Evolutionary conservation across 352 stramenopile genomes (phyloP).

Genomic region (Phytophthora hybrid): DNA sequence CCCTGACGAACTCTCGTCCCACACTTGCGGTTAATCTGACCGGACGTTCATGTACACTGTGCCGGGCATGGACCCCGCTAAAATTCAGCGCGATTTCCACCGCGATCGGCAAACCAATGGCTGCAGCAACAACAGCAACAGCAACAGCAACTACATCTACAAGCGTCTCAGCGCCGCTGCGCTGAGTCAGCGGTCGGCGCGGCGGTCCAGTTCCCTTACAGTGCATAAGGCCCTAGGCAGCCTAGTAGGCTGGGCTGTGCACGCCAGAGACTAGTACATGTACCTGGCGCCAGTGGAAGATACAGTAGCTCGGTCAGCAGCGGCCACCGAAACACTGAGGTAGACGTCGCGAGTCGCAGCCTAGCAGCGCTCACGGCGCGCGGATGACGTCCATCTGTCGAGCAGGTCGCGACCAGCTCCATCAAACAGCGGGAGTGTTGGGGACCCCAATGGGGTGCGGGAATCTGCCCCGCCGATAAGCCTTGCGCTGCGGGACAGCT

Average conservation of each 20-base stretch:
- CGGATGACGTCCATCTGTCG: neutral
- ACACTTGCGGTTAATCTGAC: neutral
- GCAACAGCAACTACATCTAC: too few species aligned
- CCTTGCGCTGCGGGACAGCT: neutral
- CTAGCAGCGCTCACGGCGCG: neutral
- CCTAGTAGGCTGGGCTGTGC: too few species aligned
- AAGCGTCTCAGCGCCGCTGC: too few species aligned
- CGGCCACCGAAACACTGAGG: neutral
- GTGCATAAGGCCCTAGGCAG: neutral
- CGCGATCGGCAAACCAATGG: slow-evolving; percentile 9
- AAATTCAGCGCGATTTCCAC: slow-evolving; percentile 12
- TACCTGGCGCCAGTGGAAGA: too few species aligned
- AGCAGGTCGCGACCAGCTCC: neutral
- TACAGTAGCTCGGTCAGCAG: neutral
- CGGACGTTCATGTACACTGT: neutral
- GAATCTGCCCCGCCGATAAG: neutral
- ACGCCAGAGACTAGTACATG: too few species aligned
- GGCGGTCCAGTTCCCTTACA: neutral
- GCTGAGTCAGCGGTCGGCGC: too few species aligned
- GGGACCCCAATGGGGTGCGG: too few species aligned
- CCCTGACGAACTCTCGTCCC: slow-evolving; percentile 7
- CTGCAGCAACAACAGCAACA: neutral
- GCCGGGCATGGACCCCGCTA: slow-evolving; percentile 2
- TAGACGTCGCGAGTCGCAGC: too few species aligned
- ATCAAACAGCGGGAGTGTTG: neutral